Conservation (phyloP, 1,284 basidiomycete genomes). For the Lignosus rhinocerotis region DNA sequence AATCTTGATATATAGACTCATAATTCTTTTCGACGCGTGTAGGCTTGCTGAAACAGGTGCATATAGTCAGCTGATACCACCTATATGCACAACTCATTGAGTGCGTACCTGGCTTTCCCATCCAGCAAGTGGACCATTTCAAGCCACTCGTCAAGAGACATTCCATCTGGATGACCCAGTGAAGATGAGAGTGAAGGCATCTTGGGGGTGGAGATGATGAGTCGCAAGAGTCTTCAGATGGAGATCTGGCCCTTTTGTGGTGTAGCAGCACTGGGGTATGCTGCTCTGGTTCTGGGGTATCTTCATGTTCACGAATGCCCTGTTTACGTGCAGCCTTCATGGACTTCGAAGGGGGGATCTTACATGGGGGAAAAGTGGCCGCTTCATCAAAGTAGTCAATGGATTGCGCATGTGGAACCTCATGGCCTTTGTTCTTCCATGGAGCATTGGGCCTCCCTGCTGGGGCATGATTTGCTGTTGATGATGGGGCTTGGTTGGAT, state of each 20-base stretch:
- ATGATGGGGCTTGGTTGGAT: too few species aligned
- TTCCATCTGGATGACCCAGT: neutral
- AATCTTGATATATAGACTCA: neutral
- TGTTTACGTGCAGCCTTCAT: too few species aligned
- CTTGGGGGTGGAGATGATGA: neutral
- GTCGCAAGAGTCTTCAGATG: neutral
- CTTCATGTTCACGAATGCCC: too few species aligned
- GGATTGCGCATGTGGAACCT: too few species aligned
- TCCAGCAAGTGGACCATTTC: neutral
- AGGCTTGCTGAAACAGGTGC: neutral
- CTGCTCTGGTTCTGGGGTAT: too few species aligned
- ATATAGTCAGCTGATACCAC: neutral
- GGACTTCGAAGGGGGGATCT: too few species aligned
- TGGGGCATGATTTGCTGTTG: too few species aligned
- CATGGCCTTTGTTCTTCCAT: too few species aligned
- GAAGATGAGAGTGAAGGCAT: neutral
- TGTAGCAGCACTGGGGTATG: too few species aligned
- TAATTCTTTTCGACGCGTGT: neutral
- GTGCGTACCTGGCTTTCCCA: neutral
- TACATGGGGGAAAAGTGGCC: too few species aligned
- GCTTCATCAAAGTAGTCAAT: too few species aligned
- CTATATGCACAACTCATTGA: neutral
- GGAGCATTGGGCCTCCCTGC: too few species aligned
- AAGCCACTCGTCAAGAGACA: neutral
- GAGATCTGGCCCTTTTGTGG: neutral